Conservation (phyloP, 495 filamentous ascomycete species). For the Diplogelasinospora grovesii region DNA sequence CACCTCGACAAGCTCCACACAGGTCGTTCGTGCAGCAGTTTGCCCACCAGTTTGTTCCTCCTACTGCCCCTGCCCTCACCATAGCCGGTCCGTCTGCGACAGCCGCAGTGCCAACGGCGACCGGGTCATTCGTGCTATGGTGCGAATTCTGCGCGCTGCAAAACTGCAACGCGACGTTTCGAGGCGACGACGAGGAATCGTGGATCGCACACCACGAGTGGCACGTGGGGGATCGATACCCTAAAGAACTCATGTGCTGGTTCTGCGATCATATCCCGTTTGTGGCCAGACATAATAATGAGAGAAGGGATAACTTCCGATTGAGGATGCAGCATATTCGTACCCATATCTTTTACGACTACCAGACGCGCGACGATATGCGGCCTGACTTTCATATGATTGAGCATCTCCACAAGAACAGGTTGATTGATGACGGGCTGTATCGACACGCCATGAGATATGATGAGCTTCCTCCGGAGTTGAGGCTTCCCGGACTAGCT, state of each 20-base stretch:
- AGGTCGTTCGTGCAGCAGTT: conserved; percentile 5
- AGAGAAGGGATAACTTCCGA: conserved; percentile 21
- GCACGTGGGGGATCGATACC: conserved; percentile 27
- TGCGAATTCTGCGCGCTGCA: conserved; percentile 33
- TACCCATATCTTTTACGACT: conserved; percentile 26
- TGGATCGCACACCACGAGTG: conserved; percentile 38
- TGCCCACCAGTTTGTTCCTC: no score
- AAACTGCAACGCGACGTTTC: conserved; percentile 27
- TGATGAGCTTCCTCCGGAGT: conserved; percentile 15
- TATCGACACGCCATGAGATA: conserved; percentile 12
- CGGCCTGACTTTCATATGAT: conserved; percentile 37
- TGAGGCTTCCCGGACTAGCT: conserved; percentile 4
- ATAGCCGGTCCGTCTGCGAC: no score
- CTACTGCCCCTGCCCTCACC: no score
- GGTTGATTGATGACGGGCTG: conserved; percentile 11
- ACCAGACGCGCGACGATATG: conserved; percentile 12
- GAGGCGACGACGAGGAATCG: conserved; percentile 20
- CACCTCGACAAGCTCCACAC: neutral
- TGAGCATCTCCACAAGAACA: conserved; percentile 20
- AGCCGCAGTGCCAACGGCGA: no score
- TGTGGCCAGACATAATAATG: neutral
- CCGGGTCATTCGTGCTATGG: conserved; percentile 17
- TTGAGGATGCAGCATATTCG: conserved; percentile 40
- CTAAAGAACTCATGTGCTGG: conserved; percentile 36
- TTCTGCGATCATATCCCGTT: conserved; percentile 38